Evolutionary conservation across 75 land plant species (phyloP).

Genomic region (Cunninghamia lanceolata): DNA sequence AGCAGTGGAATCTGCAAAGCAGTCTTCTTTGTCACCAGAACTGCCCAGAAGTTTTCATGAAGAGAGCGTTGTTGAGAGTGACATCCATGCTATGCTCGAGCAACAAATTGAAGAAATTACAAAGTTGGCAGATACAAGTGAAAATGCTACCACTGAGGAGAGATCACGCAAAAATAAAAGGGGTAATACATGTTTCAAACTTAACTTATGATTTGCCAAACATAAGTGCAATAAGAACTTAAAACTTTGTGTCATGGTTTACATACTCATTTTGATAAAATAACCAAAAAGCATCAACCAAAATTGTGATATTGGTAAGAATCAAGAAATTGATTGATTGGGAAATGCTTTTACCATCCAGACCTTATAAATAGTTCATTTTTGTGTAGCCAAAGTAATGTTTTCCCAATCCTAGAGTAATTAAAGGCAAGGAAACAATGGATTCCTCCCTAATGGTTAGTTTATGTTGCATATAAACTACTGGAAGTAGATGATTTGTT

Average conservation of each 20-base stretch:
- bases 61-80: conserved; percentile 12
- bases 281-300: neutral
- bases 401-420: neutral
- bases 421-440: neutral
- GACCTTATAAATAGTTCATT: neutral
- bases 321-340: neutral
- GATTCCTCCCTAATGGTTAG: neutral
- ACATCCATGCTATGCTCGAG: conserved; percentile 19
- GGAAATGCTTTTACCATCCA: neutral
- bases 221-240: neutral
- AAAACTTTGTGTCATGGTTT: neutral
- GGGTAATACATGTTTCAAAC: conserved; percentile 8
- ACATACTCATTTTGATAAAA: neutral
- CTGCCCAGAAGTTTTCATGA: conserved; percentile 7
- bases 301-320: neutral
- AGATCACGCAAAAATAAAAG: conserved; percentile 11
- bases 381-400: neutral
- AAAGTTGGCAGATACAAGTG: conserved; percentile 15
- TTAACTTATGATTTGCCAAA: neutral
- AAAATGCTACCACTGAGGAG: conserved; percentile 12
- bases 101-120: conserved; percentile 31
- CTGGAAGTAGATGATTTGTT: neutral
- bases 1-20: neutral
- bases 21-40: neutral
- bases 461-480: neutral